phyloP scores from a whole-genome alignment of 139 green algal species.

The Closterium sp. region DNA sequence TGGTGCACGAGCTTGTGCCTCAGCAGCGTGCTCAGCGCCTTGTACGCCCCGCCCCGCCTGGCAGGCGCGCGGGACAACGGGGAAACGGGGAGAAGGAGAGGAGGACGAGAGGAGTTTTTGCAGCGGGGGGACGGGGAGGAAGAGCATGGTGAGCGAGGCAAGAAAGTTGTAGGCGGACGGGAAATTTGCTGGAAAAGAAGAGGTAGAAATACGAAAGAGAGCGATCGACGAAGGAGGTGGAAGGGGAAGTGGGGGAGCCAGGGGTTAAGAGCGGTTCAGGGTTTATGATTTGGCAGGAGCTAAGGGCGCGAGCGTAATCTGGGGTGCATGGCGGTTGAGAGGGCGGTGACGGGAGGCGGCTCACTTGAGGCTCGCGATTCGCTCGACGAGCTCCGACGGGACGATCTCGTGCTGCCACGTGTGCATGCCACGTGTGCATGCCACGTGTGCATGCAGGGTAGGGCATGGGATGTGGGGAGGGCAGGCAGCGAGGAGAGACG shows the following conservation, averaged over 20 bases:
- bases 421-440: neutral
- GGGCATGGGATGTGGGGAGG: neutral
- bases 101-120: neutral
- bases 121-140: too few species aligned
- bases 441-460: too few species aligned
- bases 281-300: neutral
- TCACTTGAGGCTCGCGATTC: conserved; percentile 85
- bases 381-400: conserved; percentile 77
- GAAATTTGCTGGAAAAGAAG: neutral
- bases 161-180: neutral
- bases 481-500: too few species aligned
- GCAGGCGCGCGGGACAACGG: neutral
- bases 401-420: conserved; percentile 85
- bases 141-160: neutral
- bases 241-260: too few species aligned
- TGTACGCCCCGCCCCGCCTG: conserved; percentile 81
- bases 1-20: conserved; percentile 97
- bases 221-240: neutral
- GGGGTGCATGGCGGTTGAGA: neutral
- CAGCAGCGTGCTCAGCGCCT: conserved; percentile 79
- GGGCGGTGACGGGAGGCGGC: neutral
- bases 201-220: neutral
- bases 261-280: neutral
- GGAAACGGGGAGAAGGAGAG: neutral
- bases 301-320: too few species aligned